Base-by-base conservation (phyloP, 169 alveolate genomes). In the Cryptosporidium parvum region DNA sequence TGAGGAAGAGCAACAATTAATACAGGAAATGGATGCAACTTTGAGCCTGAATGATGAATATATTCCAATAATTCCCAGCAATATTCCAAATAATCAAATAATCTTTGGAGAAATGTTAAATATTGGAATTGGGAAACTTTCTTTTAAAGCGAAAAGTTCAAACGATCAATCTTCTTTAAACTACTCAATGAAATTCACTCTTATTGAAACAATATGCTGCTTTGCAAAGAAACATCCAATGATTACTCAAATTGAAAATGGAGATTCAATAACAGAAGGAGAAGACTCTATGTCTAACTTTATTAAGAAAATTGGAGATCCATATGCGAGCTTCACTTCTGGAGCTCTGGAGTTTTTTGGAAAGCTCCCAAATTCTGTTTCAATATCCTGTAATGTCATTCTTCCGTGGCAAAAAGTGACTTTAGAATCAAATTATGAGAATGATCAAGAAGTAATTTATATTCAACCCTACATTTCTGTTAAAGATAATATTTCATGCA, bases 361-460 rank as follows among this genome's bases (percentile, higher is more conserved):
- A 18, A 75, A 53, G 14, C 59, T 75, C 4, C 86, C 86, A 37
- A 56, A 45, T 42, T 75, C 86, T 35, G 71, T 75, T 35, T 56
- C 53, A 10, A 75, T 75, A 31, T 75, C 86, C 0, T 75, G 86
- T 14, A 23, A 75, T 8, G 12, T 75, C 23, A n/a, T 75, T 26
- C 37, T 75, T 33, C 86, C 86, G 8, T 75, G 86, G 86, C 86
- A 75, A 75, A 75, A 42, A 75, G 59, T 75, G 10, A 26, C 18
- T 1, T 9, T 51, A 5, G 53, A 53, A 1, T 33, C 53, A n/a
- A 33, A 21, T 6, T 53, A 65, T 65, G 48, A 65, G n/a, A n/a
- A 10, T 33, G 4, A 35, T 65, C 33, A 35, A 21, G 29, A 75
- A 12, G 29, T 7, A 8, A 51, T 26, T 26, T 75, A 75, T 31